phyloP scores from a whole-genome alignment of 495 filamentous ascomycete species.

The Aspergillus saccharolyticus region DNA sequence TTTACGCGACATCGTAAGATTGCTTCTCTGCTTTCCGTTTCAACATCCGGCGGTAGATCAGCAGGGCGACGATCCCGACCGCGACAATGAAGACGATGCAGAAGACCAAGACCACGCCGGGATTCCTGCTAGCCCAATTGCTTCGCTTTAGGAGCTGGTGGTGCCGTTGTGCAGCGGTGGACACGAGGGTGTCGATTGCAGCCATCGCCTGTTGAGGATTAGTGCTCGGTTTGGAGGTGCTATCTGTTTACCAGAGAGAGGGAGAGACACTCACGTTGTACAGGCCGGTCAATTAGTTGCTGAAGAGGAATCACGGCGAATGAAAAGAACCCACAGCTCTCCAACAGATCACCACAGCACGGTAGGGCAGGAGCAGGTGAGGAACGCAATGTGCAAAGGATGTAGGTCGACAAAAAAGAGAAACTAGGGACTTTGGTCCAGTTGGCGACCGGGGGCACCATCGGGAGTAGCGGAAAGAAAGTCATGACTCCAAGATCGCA shows the following conservation, averaged over 20 bases:
- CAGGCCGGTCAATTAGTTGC: background rate
- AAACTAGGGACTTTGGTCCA: background rate
- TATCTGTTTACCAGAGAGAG: background rate
- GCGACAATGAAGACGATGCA: conserved; percentile 47
- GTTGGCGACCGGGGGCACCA: background rate
- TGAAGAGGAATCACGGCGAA: background rate
- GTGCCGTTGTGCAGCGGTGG: conserved; percentile 10
- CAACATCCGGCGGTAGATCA: conserved; percentile 41
- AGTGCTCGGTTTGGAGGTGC: background rate
- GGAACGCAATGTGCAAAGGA: background rate
- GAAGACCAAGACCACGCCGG: conserved; percentile 51
- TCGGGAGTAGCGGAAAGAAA: conserved; percentile 15
- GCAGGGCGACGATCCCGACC: conserved; percentile 36
- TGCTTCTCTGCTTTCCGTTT: conserved; percentile 30
- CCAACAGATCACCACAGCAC: background rate
- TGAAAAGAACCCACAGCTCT: background rate
- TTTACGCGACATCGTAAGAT: conserved; percentile 17
- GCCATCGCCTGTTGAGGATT: conserved; percentile 29
- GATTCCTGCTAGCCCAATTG: conserved; percentile 48
- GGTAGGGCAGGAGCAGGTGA: background rate
- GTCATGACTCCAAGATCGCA: conserved; percentile 10
- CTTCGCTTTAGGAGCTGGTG: conserved; percentile 30
- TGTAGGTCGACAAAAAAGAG: background rate
- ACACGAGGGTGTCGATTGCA: conserved; percentile 25
- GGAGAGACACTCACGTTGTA: background rate